These are phyloP conservation scores for Aphanomyces euteiches DNA, from an alignment of 352 stramenopile genomes.

Conservation along the genomic window DNA sequence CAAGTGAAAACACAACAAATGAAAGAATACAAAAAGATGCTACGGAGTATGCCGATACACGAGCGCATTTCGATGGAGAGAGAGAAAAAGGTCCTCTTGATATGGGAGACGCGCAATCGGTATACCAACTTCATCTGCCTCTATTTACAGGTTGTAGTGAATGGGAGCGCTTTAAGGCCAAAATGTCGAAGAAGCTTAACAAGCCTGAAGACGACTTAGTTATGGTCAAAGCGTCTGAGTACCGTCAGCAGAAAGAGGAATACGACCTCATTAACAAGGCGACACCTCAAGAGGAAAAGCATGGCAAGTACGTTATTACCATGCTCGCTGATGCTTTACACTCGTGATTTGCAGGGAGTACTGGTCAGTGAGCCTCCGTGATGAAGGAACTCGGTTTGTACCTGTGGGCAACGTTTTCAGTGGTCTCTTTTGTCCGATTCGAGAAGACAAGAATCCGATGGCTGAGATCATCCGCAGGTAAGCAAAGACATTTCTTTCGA, in stretches of 20 bases:
- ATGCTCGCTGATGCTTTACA: neutral
- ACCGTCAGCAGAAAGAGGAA: constrained; percentile 87
- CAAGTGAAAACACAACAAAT: constrained; percentile 33
- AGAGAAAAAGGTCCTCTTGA: constrained; percentile 61
- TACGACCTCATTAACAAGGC: constrained; percentile 86
- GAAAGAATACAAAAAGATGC: constrained; percentile 55
- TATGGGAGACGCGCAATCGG: constrained; percentile 64
- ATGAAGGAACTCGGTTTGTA: constrained; percentile 82
- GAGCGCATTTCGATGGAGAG: constrained; percentile 59
- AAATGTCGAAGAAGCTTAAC: constrained; percentile 51
- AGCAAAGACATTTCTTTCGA: neutral
- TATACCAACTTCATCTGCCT: neutral
- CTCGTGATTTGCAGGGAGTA: constrained; percentile 49
- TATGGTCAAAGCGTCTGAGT: constrained; percentile 78
- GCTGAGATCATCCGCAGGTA: constrained; percentile 27
- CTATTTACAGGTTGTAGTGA: constrained; percentile 30
- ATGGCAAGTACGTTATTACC: constrained; percentile 39
- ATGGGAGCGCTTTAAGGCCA: constrained; percentile 65
- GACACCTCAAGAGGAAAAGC: constrained; percentile 80
- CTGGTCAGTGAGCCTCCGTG: constrained; percentile 87
- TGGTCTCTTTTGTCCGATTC: constrained; percentile 85
- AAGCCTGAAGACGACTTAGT: constrained; percentile 76
- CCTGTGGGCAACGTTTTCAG: constrained; percentile 92
- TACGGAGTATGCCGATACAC: constrained; percentile 66
- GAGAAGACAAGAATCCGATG: constrained; percentile 48